phyloP scores from a whole-genome alignment of 1,284 basidiomycete species.

The Apiotrichum domesticum region DNA sequence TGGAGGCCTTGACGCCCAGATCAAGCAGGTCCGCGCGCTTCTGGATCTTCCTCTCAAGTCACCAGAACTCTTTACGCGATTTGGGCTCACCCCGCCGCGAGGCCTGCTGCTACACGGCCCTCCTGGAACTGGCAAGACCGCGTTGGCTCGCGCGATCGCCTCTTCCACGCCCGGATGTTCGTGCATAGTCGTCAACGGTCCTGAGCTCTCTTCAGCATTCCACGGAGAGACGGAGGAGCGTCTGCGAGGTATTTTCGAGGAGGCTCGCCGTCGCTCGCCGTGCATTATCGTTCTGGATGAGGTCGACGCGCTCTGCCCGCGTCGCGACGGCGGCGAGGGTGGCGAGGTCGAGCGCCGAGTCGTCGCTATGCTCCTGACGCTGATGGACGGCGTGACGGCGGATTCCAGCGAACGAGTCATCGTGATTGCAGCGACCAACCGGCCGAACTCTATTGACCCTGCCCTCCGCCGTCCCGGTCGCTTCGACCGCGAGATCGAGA shows the following conservation, averaged over 20 bases:
- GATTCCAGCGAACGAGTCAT: slow-evolving; percentile 58
- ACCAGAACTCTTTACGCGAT: slow-evolving; percentile 82
- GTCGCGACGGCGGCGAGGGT: slow-evolving; percentile 73
- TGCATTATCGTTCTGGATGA: slow-evolving; percentile 95
- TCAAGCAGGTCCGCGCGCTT: slow-evolving; percentile 83
- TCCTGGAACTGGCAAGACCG: slow-evolving; percentile 91
- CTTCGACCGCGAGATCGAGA: slow-evolving; percentile 96
- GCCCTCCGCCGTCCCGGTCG: slow-evolving; percentile 88
- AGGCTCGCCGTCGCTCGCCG: slow-evolving; percentile 73
- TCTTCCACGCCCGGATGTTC: slow-evolving; percentile 71
- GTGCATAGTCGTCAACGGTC: slow-evolving; percentile 85
- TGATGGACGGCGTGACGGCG: slow-evolving; percentile 84
- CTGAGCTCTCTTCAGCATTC: slow-evolving; percentile 88
- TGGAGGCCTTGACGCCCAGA: slow-evolving; percentile 83
- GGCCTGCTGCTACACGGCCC: slow-evolving; percentile 87
- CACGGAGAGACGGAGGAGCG: slow-evolving; percentile 95
- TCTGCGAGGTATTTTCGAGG: slow-evolving; percentile 79
- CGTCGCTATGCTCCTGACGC: slow-evolving; percentile 88
- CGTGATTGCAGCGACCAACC: slow-evolving; percentile 94
- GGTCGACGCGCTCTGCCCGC: slow-evolving; percentile 89
- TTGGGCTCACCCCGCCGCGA: slow-evolving; percentile 82
- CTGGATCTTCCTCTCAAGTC: slow-evolving; percentile 87
- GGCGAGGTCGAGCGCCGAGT: slow-evolving; percentile 94
- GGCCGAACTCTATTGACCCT: slow-evolving; percentile 95
- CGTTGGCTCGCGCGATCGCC: slow-evolving; percentile 77